Conservation (phyloP, 2,329 filamentous ascomycete species). For the Penicillium sp. region DNA sequence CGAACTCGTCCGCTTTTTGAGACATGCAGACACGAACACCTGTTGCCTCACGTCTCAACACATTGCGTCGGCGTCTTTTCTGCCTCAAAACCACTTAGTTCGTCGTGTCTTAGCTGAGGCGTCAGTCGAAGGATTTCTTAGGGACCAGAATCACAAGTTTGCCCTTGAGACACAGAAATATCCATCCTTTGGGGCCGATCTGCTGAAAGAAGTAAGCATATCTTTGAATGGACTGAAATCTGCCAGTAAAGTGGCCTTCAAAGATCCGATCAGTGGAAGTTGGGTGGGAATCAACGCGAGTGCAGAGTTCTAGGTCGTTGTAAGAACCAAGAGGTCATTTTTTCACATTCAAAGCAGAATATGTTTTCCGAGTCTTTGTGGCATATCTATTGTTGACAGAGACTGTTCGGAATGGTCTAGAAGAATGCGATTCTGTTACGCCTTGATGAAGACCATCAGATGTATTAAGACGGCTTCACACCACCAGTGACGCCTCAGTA, state of each 20-base stretch:
- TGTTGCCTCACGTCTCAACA: neutral
- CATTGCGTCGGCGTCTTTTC: neutral
- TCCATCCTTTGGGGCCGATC: slow-evolving; percentile 1
- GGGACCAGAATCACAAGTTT: neutral
- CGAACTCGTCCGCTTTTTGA: neutral
- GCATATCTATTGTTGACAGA: too few relatives aligned
- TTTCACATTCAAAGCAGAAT: too few relatives aligned
- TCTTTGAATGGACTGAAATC: neutral
- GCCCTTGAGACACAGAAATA: neutral
- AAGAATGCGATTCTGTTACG: too few relatives aligned
- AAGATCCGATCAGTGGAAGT: neutral
- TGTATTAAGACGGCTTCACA: too few relatives aligned
- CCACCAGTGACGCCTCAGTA: too few relatives aligned
- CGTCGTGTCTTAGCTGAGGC: neutral
- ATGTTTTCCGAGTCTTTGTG: too few relatives aligned
- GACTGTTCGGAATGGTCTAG: too few relatives aligned
- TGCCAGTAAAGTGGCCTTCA: neutral
- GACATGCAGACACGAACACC: neutral
- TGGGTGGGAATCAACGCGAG: neutral
- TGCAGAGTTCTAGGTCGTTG: too few relatives aligned
- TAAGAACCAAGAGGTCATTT: too few relatives aligned
- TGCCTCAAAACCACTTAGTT: neutral
- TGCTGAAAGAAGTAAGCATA: slow-evolving; percentile 1
- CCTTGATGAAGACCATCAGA: too few relatives aligned
- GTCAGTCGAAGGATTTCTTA: neutral